Percentiles rank a stretch among this genome's conserved stretches.
Conservation (phyloP, 2,329 filamentous ascomycete genomes). For the Rhytidhysteron rufulum region DNA sequence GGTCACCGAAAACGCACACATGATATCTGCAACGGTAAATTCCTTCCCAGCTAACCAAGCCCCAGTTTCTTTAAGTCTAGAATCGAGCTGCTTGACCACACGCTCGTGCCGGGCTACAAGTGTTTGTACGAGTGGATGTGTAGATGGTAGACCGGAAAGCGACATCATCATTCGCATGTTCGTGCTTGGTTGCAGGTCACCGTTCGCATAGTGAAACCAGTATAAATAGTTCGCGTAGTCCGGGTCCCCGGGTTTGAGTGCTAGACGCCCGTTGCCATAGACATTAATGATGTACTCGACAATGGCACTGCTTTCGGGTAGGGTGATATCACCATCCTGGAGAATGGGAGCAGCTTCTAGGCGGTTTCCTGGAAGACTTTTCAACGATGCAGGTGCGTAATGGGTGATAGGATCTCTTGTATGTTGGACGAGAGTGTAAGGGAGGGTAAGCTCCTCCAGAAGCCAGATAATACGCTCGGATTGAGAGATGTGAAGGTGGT, state of each 20-base stretch:
- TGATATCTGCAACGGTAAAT: slow-evolving; percentile 64
- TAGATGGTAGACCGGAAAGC: slow-evolving; percentile 13
- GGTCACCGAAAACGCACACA: slow-evolving; percentile 59
- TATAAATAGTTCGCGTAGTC: slow-evolving; percentile 60
- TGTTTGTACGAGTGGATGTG: slow-evolving; percentile 32
- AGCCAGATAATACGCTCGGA: slow-evolving; percentile 64
- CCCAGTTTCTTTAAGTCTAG: slow-evolving; percentile 44
- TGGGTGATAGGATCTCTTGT: slow-evolving; percentile 45
- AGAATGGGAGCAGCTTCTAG: slow-evolving; percentile 59
- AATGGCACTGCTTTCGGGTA: slow-evolving; percentile 59
- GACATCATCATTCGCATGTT: slow-evolving; percentile 22
- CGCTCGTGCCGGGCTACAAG: slow-evolving; percentile 30
- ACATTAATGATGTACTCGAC: slow-evolving; percentile 59
- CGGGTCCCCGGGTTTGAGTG: slow-evolving; percentile 42
- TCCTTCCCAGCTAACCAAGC: slow-evolving; percentile 58
- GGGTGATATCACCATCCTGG: slow-evolving; percentile 50
- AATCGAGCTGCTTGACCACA: slow-evolving; percentile 45
- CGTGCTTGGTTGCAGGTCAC: slow-evolving; percentile 37
- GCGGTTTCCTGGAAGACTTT: slow-evolving; percentile 33
- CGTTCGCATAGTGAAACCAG: slow-evolving; percentile 59
- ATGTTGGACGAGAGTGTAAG: slow-evolving; percentile 50
- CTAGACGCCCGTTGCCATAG: slow-evolving; percentile 47
- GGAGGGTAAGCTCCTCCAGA: slow-evolving; percentile 59
- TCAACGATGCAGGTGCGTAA: slow-evolving; percentile 30
- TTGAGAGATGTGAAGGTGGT: slow-evolving; percentile 48